Conservation (phyloP, 805 yeast genomes). For the Candida ipomoeae region DNA sequence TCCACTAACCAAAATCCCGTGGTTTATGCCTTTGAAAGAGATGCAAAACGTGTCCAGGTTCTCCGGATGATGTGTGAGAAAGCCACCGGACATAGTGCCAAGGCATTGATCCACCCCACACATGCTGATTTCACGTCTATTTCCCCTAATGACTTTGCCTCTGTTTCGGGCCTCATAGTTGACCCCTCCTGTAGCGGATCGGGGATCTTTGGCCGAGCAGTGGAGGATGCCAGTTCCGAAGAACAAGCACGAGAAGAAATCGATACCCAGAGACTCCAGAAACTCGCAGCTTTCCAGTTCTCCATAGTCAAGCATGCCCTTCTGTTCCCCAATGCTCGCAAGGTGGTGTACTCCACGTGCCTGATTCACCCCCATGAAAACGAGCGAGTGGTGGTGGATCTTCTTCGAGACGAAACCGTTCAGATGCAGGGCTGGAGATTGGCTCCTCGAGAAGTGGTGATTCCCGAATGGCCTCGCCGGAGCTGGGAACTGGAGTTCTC, state of each 20-base stretch:
- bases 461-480: conserved; percentile 84
- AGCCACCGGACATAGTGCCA: conserved; percentile 45
- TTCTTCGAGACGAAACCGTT: conserved; percentile 65
- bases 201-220: conserved; percentile 90
- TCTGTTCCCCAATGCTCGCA: conserved; percentile 67
- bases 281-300: conserved; percentile 81
- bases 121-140: conserved; percentile 64
- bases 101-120: conserved; percentile 43
- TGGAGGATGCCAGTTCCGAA: conserved; percentile 43
- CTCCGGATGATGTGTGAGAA: conserved; percentile 71
- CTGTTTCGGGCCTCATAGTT: conserved; percentile 76
- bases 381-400: conserved; percentile 82
- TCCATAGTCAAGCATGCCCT: conserved; percentile 87
- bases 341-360: conserved; percentile 91
- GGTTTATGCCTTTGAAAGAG: conserved; percentile 86
- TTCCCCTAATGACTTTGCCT: conserved; percentile 53
- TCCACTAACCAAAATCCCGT: conserved; percentile 22
- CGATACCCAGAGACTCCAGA: conserved; percentile 57
- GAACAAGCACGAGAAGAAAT: conserved; percentile 42
- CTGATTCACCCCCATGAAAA: conserved; percentile 92
- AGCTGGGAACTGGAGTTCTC: conserved; percentile 71
- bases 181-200: conserved; percentile 98
- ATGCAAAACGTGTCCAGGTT: conserved; percentile 63
- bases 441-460: conserved; percentile 52
- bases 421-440: conserved; percentile 72